phyloP scores from a whole-genome alignment of 305 asterid genomes.

The Fraxinus floribunda region DNA sequence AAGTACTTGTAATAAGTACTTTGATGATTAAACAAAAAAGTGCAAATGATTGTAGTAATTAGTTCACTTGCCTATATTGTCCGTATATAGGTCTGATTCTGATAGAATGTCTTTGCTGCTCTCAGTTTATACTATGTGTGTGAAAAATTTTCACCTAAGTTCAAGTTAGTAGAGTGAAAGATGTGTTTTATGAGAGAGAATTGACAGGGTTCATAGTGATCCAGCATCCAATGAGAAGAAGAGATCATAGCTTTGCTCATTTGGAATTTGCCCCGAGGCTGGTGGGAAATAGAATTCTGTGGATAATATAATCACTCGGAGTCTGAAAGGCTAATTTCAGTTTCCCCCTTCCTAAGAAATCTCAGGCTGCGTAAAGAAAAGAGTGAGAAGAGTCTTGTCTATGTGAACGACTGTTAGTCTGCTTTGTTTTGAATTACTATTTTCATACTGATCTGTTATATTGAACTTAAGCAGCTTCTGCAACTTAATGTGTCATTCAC shows the following conservation, averaged over 20 bases:
- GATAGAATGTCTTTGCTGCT: background rate
- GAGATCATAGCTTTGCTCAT: background rate
- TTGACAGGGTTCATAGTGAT: background rate
- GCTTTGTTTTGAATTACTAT: background rate
- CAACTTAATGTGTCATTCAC: background rate
- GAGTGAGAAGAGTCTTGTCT: background rate
- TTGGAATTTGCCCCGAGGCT: background rate
- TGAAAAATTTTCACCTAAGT: background rate
- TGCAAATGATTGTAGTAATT: background rate
- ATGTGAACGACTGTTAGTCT: background rate
- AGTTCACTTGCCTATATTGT: background rate
- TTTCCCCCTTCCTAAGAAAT: background rate
- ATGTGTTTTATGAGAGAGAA: background rate
- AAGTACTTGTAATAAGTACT: background rate
- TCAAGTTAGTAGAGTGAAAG: background rate
- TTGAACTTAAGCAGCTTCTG: background rate
- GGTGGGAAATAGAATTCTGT: background rate
- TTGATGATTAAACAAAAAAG: background rate
- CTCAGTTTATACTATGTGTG: background rate
- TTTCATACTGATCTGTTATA: background rate
- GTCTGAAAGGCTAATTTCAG: background rate
- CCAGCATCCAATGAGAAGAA: background rate
- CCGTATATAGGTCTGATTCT: background rate
- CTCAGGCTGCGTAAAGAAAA: background rate
- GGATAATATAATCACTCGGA: background rate